These are phyloP conservation scores for Colletotrichum eleusines DNA, from an alignment of 2,329 filamentous ascomycete genomes.

Conservation along the genomic window DNA sequence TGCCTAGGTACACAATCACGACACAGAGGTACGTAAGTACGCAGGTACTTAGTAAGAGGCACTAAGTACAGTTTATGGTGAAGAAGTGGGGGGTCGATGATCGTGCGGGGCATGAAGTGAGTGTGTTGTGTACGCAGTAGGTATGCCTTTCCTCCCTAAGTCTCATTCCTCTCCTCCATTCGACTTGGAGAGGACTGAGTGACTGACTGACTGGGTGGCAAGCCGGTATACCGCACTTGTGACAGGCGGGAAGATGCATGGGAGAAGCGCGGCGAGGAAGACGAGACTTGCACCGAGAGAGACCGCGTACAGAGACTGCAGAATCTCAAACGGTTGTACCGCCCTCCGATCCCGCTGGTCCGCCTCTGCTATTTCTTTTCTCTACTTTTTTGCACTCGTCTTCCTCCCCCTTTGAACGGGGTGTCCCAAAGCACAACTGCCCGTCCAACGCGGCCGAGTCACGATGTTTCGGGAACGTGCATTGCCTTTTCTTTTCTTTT, in stretches of 20 bases:
- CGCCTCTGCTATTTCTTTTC: neutral
- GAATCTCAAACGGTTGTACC: conserved; percentile 11
- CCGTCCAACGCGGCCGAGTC: conserved; percentile 1
- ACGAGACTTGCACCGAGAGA: neutral
- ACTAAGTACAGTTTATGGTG: too few species aligned
- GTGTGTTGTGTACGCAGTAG: too few species aligned
- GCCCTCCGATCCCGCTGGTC: neutral
- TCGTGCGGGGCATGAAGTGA: too few species aligned
- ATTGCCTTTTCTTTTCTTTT: neutral
- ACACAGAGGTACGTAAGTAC: neutral
- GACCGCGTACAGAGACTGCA: conserved; percentile 1
- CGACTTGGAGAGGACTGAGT: neutral
- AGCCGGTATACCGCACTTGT: neutral
- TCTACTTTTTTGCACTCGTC: neutral
- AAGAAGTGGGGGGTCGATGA: too few species aligned
- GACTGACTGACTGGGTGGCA: conserved; percentile 3
- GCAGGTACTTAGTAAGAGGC: neutral
- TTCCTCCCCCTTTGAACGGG: neutral
- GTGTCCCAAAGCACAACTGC: neutral
- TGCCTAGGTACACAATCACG: too few species aligned
- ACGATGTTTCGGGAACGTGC: conserved; percentile 1
- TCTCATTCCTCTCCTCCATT: neutral
- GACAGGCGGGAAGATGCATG: neutral
- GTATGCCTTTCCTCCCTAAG: too few species aligned
- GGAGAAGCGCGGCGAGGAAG: neutral